Base-by-base conservation (phyloP, 2,329 filamentous ascomycete species). In the Exophiala bonariae region DNA sequence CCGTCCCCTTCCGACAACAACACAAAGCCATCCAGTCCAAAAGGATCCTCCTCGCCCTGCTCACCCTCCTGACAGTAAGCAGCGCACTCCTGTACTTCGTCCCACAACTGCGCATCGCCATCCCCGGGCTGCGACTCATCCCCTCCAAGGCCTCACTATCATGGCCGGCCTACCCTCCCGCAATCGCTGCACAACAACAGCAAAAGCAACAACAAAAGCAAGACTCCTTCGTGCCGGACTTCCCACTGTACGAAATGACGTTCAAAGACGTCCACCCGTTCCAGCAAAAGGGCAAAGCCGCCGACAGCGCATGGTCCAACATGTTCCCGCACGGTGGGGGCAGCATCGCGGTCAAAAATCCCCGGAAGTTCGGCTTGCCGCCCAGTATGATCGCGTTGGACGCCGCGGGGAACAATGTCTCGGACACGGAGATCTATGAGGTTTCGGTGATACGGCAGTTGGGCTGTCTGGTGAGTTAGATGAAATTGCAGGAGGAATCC, bases 251-350 rank as follows among this genome's bases (percentile, higher is more conserved):
- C 11, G 41, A 28, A 13, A 16, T 36, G 8, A 17, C 33, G 3
- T 50, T 50, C 33, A n/a, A 38, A n/a, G 45, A 45, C 16, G 17
- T 36, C 6, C 17, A 18, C 30, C 18, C 32, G 1, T 49, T 49
- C 37, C 49, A 49, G 37, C 20, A 41, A 17, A 23, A 11, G 7
- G 41, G 41, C 3, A 18, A 36, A 5, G 11, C 28, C 6, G 49
- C 40, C 22, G 44, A 52, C 39, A 34, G 41, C 3, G 49, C 41
- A 13, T 52, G 49, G 49, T 18, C 33, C 16, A 35, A 14, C 14
- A 52, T 52, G 45, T 48, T 52, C n/a, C 49, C 45, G 9, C 33
- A 34, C 19, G 45, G 45, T 4, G 33, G 49, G 33, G 49, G 49
- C 17, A 23, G 34, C 4, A 37, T 52, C 14, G 23, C 19, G 7